phyloP scores from a whole-genome alignment of 441 rosid species.

The Pelargonium cotyledonis region DNA sequence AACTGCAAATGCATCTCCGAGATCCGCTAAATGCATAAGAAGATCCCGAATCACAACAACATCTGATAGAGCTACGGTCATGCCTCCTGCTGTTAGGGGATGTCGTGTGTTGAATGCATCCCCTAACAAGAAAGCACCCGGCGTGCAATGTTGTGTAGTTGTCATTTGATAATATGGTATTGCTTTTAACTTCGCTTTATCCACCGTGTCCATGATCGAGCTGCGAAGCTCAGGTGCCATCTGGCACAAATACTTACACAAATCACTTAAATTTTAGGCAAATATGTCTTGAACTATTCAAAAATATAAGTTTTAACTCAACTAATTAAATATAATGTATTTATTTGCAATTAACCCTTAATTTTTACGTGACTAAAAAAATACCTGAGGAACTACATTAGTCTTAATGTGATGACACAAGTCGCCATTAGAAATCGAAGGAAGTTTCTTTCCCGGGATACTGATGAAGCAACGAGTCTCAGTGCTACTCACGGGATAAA shows the following conservation, averaged over 20 bases:
- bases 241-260: constrained; percentile 5
- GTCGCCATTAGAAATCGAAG: constrained; percentile 23
- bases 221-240: constrained; percentile 15
- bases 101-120: constrained; percentile 27
- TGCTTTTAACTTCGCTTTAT: constrained; percentile 21
- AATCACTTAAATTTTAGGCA: no score
- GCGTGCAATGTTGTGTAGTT: constrained; percentile 17
- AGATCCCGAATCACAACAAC: constrained; percentile 17
- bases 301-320: no score
- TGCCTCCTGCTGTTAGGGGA: constrained; percentile 22
- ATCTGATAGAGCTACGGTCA: constrained; percentile 25
- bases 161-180: constrained; percentile 23
- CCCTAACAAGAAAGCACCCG: constrained; percentile 25
- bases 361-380: background rate
- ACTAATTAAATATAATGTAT: background rate
- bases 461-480: constrained; percentile 24
- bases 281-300: background rate
- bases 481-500: constrained; percentile 20
- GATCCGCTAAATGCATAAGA: constrained; percentile 15
- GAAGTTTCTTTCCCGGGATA: constrained; percentile 24
- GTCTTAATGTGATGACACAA: constrained; percentile 19
- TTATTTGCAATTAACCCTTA: background rate
- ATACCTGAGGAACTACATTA: constrained; percentile 23
- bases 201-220: constrained; percentile 17
- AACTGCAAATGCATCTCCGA: constrained; percentile 15